phyloP scores from a whole-genome alignment of 176 grass and related monocot genomes.

The Aegilops bicornis region DNA sequence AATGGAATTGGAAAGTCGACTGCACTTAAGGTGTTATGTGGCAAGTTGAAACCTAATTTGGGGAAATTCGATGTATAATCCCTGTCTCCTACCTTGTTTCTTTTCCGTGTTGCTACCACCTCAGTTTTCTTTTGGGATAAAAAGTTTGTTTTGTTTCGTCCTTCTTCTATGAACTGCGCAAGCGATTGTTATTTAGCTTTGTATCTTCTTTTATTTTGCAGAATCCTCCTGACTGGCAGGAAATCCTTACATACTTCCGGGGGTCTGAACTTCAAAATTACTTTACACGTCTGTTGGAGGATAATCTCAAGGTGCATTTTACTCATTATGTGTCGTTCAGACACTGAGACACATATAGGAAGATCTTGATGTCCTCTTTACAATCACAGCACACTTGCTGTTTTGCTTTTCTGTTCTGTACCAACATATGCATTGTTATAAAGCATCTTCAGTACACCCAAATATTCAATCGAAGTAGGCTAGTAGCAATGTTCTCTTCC shows the following conservation, averaged over 20 bases:
- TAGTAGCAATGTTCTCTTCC: not conserved
- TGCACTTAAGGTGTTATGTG: constrained; percentile 67
- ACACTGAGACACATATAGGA: not conserved
- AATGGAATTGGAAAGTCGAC: constrained; percentile 79
- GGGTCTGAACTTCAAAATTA: constrained; percentile 88
- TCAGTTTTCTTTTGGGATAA: not conserved
- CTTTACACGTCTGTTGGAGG: constrained; percentile 70
- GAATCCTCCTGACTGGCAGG: constrained; percentile 88
- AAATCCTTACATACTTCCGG: constrained; percentile 84
- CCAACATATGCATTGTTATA: not conserved
- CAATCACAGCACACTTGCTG: not conserved
- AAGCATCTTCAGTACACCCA: not conserved
- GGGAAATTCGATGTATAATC: constrained; percentile 67
- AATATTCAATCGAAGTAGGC: not conserved
- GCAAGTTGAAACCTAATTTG: constrained; percentile 79
- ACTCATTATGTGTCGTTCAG: not conserved
- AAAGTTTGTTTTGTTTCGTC: not conserved
- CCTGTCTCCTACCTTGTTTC: not conserved
- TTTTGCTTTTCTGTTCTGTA: not conserved
- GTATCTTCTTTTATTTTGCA: constrained; percentile 20
- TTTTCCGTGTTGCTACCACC: constrained; percentile 3
- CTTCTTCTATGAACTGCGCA: not conserved
- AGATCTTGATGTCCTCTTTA: constrained; percentile 1
- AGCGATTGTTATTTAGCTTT: constrained; percentile 10
- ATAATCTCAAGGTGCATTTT: constrained; percentile 72